A percentile compares a stretch with the other conserved stretches of the same genome.
Conservation (phyloP, 83 land plant genomes). For the Picea engelmannii region DNA sequence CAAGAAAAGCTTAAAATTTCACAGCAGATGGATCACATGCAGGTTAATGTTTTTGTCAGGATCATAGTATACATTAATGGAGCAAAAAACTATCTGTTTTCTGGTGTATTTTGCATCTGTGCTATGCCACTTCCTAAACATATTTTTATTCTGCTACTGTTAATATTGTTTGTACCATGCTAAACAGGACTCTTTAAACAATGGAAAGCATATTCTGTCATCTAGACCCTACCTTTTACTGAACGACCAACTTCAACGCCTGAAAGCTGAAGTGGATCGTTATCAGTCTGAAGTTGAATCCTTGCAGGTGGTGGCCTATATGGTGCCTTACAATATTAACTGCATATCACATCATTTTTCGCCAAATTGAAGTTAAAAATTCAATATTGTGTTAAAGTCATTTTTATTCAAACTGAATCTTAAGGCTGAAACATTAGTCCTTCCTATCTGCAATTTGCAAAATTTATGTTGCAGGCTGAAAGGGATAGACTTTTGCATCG, state of each 20-base stretch:
- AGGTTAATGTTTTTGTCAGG: conserved; percentile 35
- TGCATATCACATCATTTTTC: not conserved
- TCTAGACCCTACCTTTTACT: conserved; percentile 67
- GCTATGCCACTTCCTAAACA: not conserved
- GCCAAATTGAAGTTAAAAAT: not conserved
- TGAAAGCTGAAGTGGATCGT: conserved; percentile 67
- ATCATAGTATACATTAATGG: not conserved
- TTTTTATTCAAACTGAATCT: conserved; percentile 4
- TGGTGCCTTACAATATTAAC: conserved; percentile 8
- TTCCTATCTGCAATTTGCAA: conserved; percentile 6
- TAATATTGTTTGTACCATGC: conserved; percentile 15
- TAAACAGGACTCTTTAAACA: conserved; percentile 62
- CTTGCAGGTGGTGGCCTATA: conserved; percentile 69
- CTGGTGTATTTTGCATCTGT: not conserved
- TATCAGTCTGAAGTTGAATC: conserved; percentile 63
- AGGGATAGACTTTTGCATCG: conserved; percentile 61
- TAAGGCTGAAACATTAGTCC: not conserved
- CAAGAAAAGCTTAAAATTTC: conserved; percentile 60
- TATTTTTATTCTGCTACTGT: not conserved
- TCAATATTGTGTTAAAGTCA: not conserved
- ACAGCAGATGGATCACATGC: conserved; percentile 53
- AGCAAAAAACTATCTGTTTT: conserved; percentile 3
- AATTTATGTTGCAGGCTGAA: conserved; percentile 56
- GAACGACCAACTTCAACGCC: conserved; percentile 61
- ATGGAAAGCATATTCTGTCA: conserved; percentile 60